Conservation (phyloP, 257 asterid genomes). For the Penstemon newberryi region DNA sequence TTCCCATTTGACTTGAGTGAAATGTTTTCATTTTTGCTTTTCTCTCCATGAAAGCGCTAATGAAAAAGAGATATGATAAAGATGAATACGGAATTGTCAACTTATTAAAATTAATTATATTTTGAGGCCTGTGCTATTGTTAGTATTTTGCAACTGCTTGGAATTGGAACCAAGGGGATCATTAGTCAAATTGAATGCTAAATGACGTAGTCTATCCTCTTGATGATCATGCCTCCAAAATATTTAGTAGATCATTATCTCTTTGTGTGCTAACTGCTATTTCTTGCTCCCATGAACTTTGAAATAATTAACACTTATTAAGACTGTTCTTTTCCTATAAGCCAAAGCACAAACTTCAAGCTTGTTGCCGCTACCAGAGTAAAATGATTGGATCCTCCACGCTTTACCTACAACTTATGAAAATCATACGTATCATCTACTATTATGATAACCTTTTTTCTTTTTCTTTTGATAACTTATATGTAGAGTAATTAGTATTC, state of each 20-base stretch:
- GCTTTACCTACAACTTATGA: background rate
- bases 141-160: background rate
- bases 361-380: background rate
- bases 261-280: background rate
- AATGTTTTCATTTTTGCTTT: background rate
- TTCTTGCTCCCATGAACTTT: background rate
- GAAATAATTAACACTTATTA: background rate
- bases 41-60: background rate
- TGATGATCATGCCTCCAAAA: background rate
- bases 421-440: background rate
- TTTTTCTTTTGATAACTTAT: background rate
- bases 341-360: background rate
- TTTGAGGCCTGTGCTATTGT: background rate
- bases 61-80: background rate
- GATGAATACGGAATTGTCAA: background rate
- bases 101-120: background rate
- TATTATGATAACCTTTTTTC: background rate
- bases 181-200: background rate
- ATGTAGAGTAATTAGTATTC: background rate
- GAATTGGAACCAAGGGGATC: no score
- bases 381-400: background rate
- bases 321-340: background rate
- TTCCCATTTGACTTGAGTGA: constrained; percentile 5
- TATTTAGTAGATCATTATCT: background rate
- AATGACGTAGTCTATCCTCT: background rate